These are phyloP conservation scores for Elsinoe fawcettii DNA, from an alignment of 2,329 filamentous ascomycete species.

Conservation along the genomic window DNA sequence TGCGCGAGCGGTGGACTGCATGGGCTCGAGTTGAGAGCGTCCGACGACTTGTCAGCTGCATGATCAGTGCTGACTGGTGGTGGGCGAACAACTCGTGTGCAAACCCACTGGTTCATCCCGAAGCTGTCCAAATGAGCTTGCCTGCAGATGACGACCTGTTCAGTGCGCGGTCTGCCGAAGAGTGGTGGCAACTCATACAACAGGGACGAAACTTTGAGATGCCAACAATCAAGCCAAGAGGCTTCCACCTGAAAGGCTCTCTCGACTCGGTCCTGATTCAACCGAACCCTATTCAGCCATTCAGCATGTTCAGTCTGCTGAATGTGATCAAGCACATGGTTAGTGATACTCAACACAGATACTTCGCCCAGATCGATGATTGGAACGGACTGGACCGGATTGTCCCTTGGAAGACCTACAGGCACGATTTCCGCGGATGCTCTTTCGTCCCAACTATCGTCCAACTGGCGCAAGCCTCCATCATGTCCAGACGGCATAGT, in stretches of 20 bases:
- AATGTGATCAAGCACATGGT: slow-evolving; percentile 18
- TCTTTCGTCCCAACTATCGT: slow-evolving; percentile 32
- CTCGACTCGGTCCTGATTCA: slow-evolving; percentile 18
- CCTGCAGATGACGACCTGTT: slow-evolving; percentile 18
- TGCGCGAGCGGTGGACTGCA: slow-evolving; percentile 39
- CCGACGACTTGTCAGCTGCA: slow-evolving; percentile 13
- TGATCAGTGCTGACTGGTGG: slow-evolving; percentile 20
- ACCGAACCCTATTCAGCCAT: slow-evolving; percentile 17
- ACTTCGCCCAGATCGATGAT: slow-evolving; percentile 18
- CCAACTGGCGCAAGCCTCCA: slow-evolving; percentile 34
- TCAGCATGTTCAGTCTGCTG: slow-evolving; percentile 17
- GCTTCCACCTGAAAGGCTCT: slow-evolving; percentile 18
- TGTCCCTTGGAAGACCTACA: slow-evolving; percentile 34
- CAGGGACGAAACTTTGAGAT: slow-evolving; percentile 16
- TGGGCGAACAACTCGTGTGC: slow-evolving; percentile 17
- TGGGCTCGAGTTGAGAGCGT: slow-evolving; percentile 47
- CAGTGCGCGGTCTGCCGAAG: slow-evolving; percentile 14
- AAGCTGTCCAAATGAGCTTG: slow-evolving; percentile 17
- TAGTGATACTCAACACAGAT: slow-evolving; percentile 19
- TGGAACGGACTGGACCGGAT: slow-evolving; percentile 18
- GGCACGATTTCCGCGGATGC: slow-evolving; percentile 41
- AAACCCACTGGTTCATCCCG: slow-evolving; percentile 17
- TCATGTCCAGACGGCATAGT: slow-evolving; percentile 35
- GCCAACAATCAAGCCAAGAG: slow-evolving; percentile 17
- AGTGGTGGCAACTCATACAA: slow-evolving; percentile 17